Base-by-base conservation (phyloP, 805 yeast species). In the Teunomyces tritomae region DNA sequence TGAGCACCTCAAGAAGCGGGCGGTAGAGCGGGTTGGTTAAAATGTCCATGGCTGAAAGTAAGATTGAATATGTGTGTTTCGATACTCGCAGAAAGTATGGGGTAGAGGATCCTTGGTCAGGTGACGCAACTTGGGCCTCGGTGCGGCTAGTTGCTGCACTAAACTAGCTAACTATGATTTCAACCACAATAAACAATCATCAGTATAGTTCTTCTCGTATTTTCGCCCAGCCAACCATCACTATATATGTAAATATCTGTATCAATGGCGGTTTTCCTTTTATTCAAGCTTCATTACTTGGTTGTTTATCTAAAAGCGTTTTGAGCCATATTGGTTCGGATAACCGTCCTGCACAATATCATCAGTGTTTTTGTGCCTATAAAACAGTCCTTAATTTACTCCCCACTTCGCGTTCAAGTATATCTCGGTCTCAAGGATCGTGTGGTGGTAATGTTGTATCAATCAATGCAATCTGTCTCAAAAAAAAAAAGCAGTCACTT, bases 1-100 rank as follows among this genome's bases (percentile, higher is more conserved):
- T 61, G 29, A 68, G 28, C 36, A 63, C 50, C 46, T 70, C 77
- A 40, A 72, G 57, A 17, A 74, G 47, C 68, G 57, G 54, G 20
- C 65, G 57, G 49, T 55, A 59, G 33, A 56, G 43, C 4, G 65
- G 64, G 49, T 61, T 55, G 42, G 54, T 44, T 28, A 61, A 51
- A 11, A 60, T 39, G 16, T 54, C 33, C 62, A 56, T 56, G 13
- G 33, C 14, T n/a, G 5, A 8, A 32, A 8, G 17, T 8, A 13
- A 13, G 34, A 32, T 32, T 32, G 5, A n/a, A 9, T 32, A 9
- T n/a, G 34, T 20, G 40, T 37, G 26, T n/a, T 13, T 39, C 7
- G 10, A 26, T n/a, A 10, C 14, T 8, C 11, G 26, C 24, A 20
- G 20, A 39, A 29, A 39, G 40, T 37, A 37, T 37, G 40, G 40